Evolutionary conservation across 1,139 yeast genomes (phyloP).

Genomic region (Saccharomycopsis hybrid): DNA sequence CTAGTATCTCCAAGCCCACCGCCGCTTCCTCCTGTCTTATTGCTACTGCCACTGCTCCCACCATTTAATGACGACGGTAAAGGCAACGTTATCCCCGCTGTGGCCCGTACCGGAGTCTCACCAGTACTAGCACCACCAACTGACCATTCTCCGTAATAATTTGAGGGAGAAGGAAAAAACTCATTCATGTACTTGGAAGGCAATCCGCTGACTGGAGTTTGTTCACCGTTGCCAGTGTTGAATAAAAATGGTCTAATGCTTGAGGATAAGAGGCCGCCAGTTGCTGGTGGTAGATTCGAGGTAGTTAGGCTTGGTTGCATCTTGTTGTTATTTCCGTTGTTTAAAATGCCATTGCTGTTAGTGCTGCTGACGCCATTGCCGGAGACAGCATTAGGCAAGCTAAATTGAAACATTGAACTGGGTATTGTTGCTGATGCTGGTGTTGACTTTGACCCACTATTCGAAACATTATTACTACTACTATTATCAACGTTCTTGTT

Average conservation of each 20-base stretch:
- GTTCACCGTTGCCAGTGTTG: slow-evolving; percentile 33
- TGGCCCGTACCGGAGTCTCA: slow-evolving; percentile 16
- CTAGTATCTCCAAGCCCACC: too few relatives aligned
- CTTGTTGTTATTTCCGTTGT: slow-evolving; percentile 17
- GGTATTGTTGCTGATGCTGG: slow-evolving; percentile 28
- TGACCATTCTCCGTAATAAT: slow-evolving; percentile 30
- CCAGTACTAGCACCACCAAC: slow-evolving; percentile 7
- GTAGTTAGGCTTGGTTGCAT: slow-evolving; percentile 16
- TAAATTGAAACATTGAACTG: slow-evolving; percentile 24
- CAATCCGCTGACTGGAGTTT: slow-evolving; percentile 42
- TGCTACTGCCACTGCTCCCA: slow-evolving; percentile 30
- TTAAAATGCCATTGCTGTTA: slow-evolving; percentile 7
- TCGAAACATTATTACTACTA: slow-evolving; percentile 26
- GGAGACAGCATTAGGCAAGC: slow-evolving; percentile 23
- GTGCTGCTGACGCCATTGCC: slow-evolving; percentile 18
- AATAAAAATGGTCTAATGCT: slow-evolving; percentile 20
- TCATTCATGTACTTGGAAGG: slow-evolving; percentile 44
- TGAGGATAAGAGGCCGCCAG: slow-evolving; percentile 20
- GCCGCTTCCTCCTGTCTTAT: too few relatives aligned
- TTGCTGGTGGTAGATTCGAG: slow-evolving; percentile 20
- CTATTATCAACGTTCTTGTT: neutral
- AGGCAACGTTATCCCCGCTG: slow-evolving; percentile 14
- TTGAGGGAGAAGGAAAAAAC: slow-evolving; percentile 50
- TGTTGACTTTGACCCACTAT: slow-evolving; percentile 22
- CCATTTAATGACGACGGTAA: slow-evolving; percentile 9